Percentiles rank a stretch among this genome's conserved stretches.
Evolutionary conservation across 176 grass and related monocot species (phyloP).

Genomic region (Carex cristatella): DNA sequence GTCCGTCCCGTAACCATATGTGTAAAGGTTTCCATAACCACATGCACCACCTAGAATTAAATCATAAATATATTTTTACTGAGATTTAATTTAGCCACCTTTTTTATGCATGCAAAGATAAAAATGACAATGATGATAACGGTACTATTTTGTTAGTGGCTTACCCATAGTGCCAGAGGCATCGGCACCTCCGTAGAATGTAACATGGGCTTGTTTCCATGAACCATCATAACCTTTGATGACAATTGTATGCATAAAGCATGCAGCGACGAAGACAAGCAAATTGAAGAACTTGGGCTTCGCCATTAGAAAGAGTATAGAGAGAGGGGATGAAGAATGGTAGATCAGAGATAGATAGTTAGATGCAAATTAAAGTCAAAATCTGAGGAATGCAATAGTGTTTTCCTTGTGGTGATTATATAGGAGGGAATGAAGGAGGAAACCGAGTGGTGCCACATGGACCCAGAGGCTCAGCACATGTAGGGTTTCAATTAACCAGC

Average conservation of each 20-base stretch:
- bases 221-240: neutral
- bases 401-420: conserved; percentile 20
- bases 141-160: neutral
- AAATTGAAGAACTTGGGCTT: neutral
- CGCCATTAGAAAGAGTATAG: neutral
- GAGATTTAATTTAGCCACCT: neutral
- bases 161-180: conserved; percentile 58
- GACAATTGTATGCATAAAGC: neutral
- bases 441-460: neutral
- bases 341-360: neutral
- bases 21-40: conserved; percentile 55
- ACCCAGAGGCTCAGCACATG: conserved; percentile 18
- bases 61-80: neutral
- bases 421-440: conserved; percentile 13
- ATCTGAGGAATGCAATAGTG: neutral
- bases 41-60: conserved; percentile 32
- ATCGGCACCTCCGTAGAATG: conserved; percentile 47
- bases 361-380: neutral
- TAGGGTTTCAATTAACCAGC: conserved; percentile 19
- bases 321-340: neutral
- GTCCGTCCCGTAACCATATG: conserved; percentile 32
- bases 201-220: conserved; percentile 21
- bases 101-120: neutral
- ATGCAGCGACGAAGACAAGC: neutral
- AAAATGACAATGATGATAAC: neutral